Conservation (phyloP, 2,329 filamentous ascomycete species). For the Teratosphaeria zuluensis region DNA sequence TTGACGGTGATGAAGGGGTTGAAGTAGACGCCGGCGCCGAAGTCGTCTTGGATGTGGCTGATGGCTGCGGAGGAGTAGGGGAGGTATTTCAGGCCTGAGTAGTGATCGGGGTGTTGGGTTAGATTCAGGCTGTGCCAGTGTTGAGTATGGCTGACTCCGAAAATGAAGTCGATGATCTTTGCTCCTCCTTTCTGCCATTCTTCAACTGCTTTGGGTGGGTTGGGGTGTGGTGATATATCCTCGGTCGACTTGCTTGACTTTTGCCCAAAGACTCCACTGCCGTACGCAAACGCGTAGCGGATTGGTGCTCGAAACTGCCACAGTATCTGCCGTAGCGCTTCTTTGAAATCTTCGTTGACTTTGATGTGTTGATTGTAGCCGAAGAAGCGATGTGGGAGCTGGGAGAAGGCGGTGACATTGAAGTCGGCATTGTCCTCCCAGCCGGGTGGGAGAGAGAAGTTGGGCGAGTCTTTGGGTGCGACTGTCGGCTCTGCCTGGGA, state of each 20-base stretch:
- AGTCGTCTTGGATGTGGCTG: slow-evolving; percentile 73
- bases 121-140: slow-evolving; percentile 97
- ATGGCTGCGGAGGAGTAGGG: slow-evolving; percentile 66
- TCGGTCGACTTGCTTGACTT: slow-evolving; percentile 36
- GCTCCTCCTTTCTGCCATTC: slow-evolving; percentile 79
- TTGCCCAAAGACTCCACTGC: slow-evolving; percentile 92
- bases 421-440: slow-evolving; percentile 71
- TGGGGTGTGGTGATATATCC: slow-evolving; percentile 59
- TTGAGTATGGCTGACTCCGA: slow-evolving; percentile 86
- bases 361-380: slow-evolving; percentile 94
- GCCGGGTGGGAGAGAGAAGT: slow-evolving; percentile 38
- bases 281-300: slow-evolving; percentile 93
- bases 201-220: slow-evolving; percentile 68
- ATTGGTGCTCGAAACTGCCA: slow-evolving; percentile 91
- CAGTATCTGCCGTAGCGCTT: slow-evolving; percentile 74
- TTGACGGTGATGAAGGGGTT: slow-evolving; percentile 93
- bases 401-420: slow-evolving; percentile 62
- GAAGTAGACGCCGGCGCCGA: slow-evolving; percentile 93
- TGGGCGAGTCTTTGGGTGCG: slow-evolving; percentile 12
- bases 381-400: slow-evolving; percentile 70
- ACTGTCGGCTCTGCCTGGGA: slow-evolving; percentile 7
- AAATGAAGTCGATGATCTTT: slow-evolving; percentile 98
- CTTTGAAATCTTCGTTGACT: slow-evolving; percentile 92
- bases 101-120: slow-evolving; percentile 79
- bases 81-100: slow-evolving; percentile 72